phyloP scores from a whole-genome alignment of 495 filamentous ascomycete genomes.

The Trichocladium uniseriatum region DNA sequence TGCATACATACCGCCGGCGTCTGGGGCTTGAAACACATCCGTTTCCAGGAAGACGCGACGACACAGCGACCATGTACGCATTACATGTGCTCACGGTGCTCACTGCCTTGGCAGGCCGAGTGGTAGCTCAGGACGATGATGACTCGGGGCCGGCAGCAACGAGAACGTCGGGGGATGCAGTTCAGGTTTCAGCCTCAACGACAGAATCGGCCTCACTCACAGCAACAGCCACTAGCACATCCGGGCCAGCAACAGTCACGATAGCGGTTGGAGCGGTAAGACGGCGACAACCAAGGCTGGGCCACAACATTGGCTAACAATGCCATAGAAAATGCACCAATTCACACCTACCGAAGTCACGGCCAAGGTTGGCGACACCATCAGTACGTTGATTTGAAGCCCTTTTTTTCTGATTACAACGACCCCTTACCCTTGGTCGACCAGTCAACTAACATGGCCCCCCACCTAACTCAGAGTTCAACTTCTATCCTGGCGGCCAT shows the following conservation, averaged over 20 bases:
- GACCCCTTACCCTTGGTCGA: too few relatives aligned
- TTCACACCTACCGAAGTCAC: constrained; percentile 27
- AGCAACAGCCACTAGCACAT: too few relatives aligned
- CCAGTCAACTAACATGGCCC: constrained; percentile 6
- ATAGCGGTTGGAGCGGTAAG: constrained; percentile 29
- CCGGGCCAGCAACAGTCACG: constrained; percentile 15
- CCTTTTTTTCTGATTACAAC: not conserved
- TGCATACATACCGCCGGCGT: not conserved
- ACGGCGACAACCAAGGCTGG: not conserved
- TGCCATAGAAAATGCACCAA: constrained; percentile 22
- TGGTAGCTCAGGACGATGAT: constrained; percentile 1
- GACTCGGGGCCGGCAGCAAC: not conserved
- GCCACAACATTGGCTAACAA: not conserved
- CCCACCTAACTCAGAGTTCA: constrained; percentile 31
- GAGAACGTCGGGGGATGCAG: not conserved
- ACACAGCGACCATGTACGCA: constrained; percentile 7
- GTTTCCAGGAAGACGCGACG: not conserved
- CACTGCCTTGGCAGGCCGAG: constrained; percentile 2
- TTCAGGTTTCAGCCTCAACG: too few relatives aligned
- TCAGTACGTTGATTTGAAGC: constrained; percentile 21
- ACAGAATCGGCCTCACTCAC: too few relatives aligned
- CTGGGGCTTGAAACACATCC: not conserved
- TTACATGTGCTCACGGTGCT: not conserved
- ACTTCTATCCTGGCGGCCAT: constrained; percentile 52
- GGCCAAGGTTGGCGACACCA: constrained; percentile 32